Base-by-base conservation (phyloP, 345 rosid genomes). In the Linum tenue region DNA sequence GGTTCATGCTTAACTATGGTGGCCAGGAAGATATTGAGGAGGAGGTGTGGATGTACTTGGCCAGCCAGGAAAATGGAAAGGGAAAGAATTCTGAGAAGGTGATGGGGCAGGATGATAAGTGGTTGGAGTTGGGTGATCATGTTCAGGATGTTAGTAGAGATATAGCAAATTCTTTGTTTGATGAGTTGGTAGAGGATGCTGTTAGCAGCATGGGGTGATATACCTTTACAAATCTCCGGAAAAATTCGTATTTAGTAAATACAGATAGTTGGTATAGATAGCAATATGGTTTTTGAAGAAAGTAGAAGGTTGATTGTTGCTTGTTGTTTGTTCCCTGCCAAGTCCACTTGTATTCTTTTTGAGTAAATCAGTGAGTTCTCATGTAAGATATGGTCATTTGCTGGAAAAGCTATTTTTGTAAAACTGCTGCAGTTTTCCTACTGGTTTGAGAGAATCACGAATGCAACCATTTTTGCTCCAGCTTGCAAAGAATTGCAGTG, bases 111-210 rank as follows among this genome's bases (percentile, higher is more conserved):
- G 85, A 78, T 64, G 86, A 83, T n/a, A 69, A 70, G n/a, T 85
- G 84, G 89, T 67, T 82, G 65, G 81, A 78, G 36, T 70, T 88
- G 69, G 88, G 72, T 67, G 82, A 82, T 36, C 84, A 84, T 55
- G 75, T 80, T 51, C 91, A 83, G 73, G 65, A 48, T 41, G 78
- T 88, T 37, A 81, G 82, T 69, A 73, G 74, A 74, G 97, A 90
- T 60, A 78, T 90, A 69, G 96, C 82, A 78, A 66, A 75, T 73
- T 76, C 73, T 65, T 78, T 90, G 82, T 70, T 90, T 43, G 96
- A 88, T 75, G 86, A 86, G 64, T 79, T 92, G 63, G 76, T 77
- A 55, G 75, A 62, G 63, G 96, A 92, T 69, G 63, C 85, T 59
- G 63, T 83, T 72, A 77, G 83, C 68, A 43, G 10, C 10, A 43